A percentile compares a stretch with the other conserved stretches of the same genome.
These are phyloP conservation scores for Suillus subaureus DNA, from an alignment of 768 basidiomycete species.

Conservation along the genomic window DNA sequence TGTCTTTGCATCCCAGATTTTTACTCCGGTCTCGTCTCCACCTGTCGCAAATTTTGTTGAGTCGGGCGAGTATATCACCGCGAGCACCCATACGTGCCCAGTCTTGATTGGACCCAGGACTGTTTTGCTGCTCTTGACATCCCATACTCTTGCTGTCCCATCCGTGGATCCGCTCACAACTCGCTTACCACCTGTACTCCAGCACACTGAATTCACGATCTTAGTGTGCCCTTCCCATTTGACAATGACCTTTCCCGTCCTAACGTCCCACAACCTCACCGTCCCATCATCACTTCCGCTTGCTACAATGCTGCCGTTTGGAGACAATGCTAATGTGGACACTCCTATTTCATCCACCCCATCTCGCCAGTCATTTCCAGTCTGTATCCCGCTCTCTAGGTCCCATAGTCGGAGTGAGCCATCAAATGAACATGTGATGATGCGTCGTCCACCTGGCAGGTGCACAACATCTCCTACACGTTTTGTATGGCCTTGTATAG, in stretches of 20 bases:
- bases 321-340: background rate
- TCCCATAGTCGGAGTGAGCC: too few relatives aligned
- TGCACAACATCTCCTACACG: background rate
- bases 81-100: too few relatives aligned
- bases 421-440: background rate
- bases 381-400: background rate
- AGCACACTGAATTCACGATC: background rate
- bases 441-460: background rate
- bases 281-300: background rate
- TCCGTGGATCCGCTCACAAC: too few relatives aligned
- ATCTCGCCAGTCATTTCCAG: background rate
- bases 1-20: too few relatives aligned
- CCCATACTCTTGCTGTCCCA: too few relatives aligned
- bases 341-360: background rate
- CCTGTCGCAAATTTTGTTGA: too few relatives aligned
- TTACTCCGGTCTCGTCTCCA: too few relatives aligned
- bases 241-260: background rate
- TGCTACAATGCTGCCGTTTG: background rate
- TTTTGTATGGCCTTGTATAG: too few relatives aligned
- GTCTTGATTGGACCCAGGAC: too few relatives aligned
- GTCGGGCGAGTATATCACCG: too few relatives aligned
- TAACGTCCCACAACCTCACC: background rate
- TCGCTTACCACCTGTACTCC: background rate
- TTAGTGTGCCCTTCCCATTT: background rate
- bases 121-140: too few relatives aligned